phyloP scores from a whole-genome alignment of 2,329 filamentous ascomycete genomes.

The Chalaropsis ovoidea region DNA sequence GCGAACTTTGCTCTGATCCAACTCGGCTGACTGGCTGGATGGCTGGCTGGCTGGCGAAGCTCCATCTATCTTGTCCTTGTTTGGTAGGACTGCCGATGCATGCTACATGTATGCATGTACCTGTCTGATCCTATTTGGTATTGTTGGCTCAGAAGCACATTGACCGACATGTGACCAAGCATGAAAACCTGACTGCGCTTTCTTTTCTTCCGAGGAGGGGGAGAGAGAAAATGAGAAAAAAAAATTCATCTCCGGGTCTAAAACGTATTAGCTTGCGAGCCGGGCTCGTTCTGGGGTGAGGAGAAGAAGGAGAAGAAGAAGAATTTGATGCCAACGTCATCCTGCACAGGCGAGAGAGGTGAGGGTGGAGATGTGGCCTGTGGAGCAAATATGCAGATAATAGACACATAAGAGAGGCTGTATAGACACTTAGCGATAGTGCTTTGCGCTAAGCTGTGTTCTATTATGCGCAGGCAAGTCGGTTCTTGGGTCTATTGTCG shows the following conservation, averaged over 20 bases:
- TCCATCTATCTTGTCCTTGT: not conserved
- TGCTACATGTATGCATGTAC: not conserved
- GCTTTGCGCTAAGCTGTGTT: not conserved
- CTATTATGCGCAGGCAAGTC: not conserved
- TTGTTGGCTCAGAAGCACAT: not conserved
- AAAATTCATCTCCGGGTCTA: not conserved
- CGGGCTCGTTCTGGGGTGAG: not conserved
- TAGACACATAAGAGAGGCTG: slow-evolving; percentile 3
- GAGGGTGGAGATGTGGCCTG: not conserved
- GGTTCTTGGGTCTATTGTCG: not conserved
- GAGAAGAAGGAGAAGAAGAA: not conserved
- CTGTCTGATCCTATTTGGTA: not conserved
- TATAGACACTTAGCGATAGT: not conserved
- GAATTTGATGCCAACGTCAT: not conserved
- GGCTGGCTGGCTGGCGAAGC: not conserved
- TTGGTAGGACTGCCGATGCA: too few relatives aligned
- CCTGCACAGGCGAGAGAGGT: not conserved
- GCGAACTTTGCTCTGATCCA: not conserved
- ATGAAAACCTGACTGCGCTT: not conserved
- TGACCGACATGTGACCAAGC: not conserved
- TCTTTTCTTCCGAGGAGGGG: not conserved
- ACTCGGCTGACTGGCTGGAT: not conserved
- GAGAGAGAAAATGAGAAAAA: not conserved
- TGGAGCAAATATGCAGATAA: not conserved
- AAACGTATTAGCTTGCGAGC: not conserved